These are phyloP conservation scores for Thermoascus crustaceus DNA, from an alignment of 2,329 filamentous ascomycete species.

Conservation along the genomic window DNA sequence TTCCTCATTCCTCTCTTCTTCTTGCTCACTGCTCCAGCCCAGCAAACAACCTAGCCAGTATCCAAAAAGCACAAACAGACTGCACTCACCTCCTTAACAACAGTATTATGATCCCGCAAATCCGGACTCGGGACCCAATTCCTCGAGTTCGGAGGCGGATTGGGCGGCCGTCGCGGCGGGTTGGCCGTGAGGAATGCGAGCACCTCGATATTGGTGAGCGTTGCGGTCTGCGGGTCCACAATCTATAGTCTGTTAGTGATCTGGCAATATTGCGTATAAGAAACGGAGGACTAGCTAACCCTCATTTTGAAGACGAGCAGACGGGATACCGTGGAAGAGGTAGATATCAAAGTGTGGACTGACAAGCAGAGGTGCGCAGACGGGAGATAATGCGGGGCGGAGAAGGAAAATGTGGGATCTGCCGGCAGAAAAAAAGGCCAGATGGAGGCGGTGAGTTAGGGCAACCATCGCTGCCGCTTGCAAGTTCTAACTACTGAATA, in stretches of 20 bases:
- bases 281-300: not conserved
- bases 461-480: not conserved
- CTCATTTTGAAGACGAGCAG: not conserved
- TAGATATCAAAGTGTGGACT: no score
- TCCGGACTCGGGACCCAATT: conserved; percentile 35
- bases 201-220: conserved; percentile 35
- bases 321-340: no score
- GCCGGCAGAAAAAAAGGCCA: not conserved
- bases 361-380: no score
- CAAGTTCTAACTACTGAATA: not conserved
- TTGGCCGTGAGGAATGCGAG: conserved; percentile 30
- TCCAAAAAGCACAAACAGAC: no score
- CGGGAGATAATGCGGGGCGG: not conserved
- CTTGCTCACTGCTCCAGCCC: no score
- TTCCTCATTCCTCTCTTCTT: not conserved
- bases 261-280: no score
- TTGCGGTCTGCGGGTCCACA: conserved; percentile 11
- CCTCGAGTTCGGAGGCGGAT: conserved; percentile 28
- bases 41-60: no score
- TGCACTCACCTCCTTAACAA: conserved; percentile 36
- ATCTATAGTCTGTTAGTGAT: conserved; percentile 3
- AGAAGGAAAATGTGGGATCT: not conserved
- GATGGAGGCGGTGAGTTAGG: not conserved
- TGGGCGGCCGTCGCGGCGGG: conserved; percentile 33
- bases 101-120: conserved; percentile 38